Evolutionary conservation across 805 yeast genomes (phyloP), one percentile per base, ranked within the genome.

Genomic region (Cyberlindnera mrakii): DNA sequence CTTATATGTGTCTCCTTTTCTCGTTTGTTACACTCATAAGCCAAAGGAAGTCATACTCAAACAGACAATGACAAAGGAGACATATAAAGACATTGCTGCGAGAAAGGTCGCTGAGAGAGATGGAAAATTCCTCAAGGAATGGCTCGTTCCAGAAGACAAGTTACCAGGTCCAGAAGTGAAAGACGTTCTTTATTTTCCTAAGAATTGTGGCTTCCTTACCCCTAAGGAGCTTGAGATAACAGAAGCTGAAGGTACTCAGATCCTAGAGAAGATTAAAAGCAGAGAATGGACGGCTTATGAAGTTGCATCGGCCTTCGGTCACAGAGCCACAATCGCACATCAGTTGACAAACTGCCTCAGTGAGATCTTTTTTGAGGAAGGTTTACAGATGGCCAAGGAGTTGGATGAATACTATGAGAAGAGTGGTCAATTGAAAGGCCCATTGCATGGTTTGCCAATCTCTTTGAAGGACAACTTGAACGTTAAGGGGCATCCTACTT

Each of bases 401-500:
- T 65, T 80, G 46, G 89, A 82, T 54, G 75, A 66, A 13, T 70
- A 72, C 53, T 75, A 50, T 43, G 59, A 57, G 41, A 53, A 63
- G 35, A 62, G 72, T 37, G 83, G 82, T 13, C 65, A 74, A 51
- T 59, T 74, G 5, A 60, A 75, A 36, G 88, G 88, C 25, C 82
- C 84, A 2, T 67, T 82, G 37, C 88, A 82, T 51, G 88, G 88
- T 0, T 54, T 82, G 18, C 88, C 88, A 11, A 64, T 81, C 33
- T 77, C 85, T 0, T 63, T 80, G 42, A 82, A 82, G 48, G 82
- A 60, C 41, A 54, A 60, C 29, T 29, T 58, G 23, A 54, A 58
- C 44, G 52, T 78, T 41, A 62, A 62, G 41, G 82, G 80, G 3
- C 65, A 67, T 18, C 71, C 71, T 8, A 64, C 81, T 3, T 58